Conservation (phyloP, 805 yeast species). For the Monosporozyma unispora region DNA sequence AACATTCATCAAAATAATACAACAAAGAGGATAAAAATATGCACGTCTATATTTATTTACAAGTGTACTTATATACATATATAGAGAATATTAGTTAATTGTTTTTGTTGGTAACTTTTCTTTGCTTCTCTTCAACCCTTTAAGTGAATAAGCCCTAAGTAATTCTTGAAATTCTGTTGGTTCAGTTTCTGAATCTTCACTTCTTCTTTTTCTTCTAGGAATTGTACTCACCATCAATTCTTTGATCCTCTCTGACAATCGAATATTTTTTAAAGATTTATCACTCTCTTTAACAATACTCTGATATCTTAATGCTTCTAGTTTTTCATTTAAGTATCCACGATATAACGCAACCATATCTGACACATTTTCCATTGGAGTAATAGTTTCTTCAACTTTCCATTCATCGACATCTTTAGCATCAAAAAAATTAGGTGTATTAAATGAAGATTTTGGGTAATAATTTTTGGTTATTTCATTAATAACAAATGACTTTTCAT, state of each 20-base stretch:
- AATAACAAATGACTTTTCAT: constrained; percentile 40
- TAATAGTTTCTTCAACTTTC: constrained; percentile 27
- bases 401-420: constrained; percentile 28
- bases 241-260: constrained; percentile 8
- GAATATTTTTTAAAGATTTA: constrained; percentile 5
- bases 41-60: background rate
- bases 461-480: constrained; percentile 25
- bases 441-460: constrained; percentile 13
- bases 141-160: constrained; percentile 22
- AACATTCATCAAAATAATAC: too few relatives aligned
- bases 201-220: background rate
- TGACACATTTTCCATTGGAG: constrained; percentile 14
- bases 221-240: constrained; percentile 4
- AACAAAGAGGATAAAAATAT: too few relatives aligned
- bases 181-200: background rate
- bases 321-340: constrained; percentile 19
- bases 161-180: constrained; percentile 12
- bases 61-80: background rate
- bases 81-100: background rate
- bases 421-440: constrained; percentile 23
- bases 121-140: constrained; percentile 9
- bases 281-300: constrained; percentile 8
- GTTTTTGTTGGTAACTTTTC: background rate
- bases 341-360: constrained; percentile 15
- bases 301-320: constrained; percentile 20